Base-by-base conservation (phyloP, 192 early-diverging fungal genomes). In the Coemansia sp. region DNA sequence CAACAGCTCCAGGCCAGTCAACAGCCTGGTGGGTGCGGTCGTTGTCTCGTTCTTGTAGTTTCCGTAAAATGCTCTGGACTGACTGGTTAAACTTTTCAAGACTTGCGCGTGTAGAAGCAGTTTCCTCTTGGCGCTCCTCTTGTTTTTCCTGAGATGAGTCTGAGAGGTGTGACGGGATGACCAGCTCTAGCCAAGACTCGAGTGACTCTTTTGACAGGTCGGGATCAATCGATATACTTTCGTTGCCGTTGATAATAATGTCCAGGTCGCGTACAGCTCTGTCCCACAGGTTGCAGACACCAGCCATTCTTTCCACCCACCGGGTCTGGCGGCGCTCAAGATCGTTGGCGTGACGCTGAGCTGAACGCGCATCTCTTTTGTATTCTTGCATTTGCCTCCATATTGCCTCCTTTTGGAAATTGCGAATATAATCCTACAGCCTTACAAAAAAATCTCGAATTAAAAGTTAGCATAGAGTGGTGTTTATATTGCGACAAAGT, bases 331-430 rank as follows among this genome's bases (percentile, higher is more conserved):
- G 83, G 28, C 68, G 59, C 64, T 87, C 84, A 31, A 85, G 58
- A 7, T 61, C 71, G 20, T 26, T 58, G 39, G 83, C 65, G 23
- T 75, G 75, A 42, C 72, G 72, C n/a, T 85, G 60, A 20, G 85
- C 76, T 31, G 78, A 66, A 21, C 52, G 58, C n/a, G 73, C 68
- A 56, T 87, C 83, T 20, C 87, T 75, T 70, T 85, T 87, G 67
- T 88, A 88, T 51, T 87, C 86, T 83, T 84, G 83, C 66, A 87
- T 86, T 56, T 87, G 85, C 21, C 87, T 68, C 83, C 84, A 88
- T 43, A 88, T 88, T 37, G 86, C 87, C 10, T 88, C 87, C 61
- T 88, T 88, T 74, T 87, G 87, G 61, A 86, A 88, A 59, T 75
- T 66, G 58, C 78, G 78, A 51, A 81, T 81, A 52, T 68, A 63